These are phyloP conservation scores for Cynara cardunculus DNA, from an alignment of 129 eudicot genomes.

Conservation along the genomic window DNA sequence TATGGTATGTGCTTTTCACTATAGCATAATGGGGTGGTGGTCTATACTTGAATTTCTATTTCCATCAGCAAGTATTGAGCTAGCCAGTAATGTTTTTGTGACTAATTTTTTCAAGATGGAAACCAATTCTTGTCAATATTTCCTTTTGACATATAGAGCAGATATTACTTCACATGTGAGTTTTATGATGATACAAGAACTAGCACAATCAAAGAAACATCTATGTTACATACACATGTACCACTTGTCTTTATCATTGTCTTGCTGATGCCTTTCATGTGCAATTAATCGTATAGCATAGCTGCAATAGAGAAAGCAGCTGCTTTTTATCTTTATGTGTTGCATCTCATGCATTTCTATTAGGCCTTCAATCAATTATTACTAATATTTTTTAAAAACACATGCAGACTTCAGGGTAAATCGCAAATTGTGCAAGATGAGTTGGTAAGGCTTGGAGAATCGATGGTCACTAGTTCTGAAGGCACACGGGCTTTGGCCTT, in stretches of 20 bases:
- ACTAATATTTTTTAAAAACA: neutral
- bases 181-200: neutral
- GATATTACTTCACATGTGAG: neutral
- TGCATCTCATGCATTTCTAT: neutral
- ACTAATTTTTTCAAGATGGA: neutral
- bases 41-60: neutral
- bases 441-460: constrained; percentile 90
- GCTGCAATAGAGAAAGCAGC: neutral
- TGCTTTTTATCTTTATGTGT: neutral
- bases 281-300: neutral
- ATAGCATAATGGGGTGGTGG: neutral
- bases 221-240: neutral
- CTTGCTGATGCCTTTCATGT: constrained; percentile 1
- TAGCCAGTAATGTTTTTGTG: neutral
- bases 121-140: neutral
- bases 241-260: neutral
- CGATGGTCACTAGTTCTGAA: constrained; percentile 88
- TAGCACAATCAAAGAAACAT: neutral
- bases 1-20: neutral
- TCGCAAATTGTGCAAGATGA: constrained; percentile 95
- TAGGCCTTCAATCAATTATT: neutral
- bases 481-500: constrained; percentile 96
- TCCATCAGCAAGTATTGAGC: neutral
- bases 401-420: constrained; percentile 91
- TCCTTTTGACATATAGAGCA: neutral